These are phyloP conservation scores for Osmanthus fragrans DNA, from an alignment of 257 asterid genomes.

Conservation along the genomic window DNA sequence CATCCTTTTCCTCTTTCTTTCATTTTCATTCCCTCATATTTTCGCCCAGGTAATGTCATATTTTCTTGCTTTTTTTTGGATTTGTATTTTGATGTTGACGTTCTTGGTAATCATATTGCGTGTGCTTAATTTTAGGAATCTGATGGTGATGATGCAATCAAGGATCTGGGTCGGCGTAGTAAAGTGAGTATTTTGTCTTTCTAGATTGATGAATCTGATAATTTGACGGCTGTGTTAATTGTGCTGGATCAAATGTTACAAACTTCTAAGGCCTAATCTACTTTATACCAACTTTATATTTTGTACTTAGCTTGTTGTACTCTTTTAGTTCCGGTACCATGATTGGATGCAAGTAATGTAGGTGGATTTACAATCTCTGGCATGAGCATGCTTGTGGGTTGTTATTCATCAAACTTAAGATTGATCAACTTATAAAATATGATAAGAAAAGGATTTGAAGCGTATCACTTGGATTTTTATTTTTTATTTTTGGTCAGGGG, in stretches of 20 bases:
- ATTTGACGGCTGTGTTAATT: background rate
- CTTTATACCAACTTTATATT: background rate
- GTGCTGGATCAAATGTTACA: background rate
- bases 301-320: background rate
- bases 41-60: conserved; percentile 33
- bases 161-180: conserved; percentile 73
- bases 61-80: background rate
- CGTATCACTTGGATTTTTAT: background rate
- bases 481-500: background rate
- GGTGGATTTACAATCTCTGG: background rate
- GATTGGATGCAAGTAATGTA: background rate
- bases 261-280: background rate
- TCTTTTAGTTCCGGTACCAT: background rate
- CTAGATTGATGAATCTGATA: background rate
- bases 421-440: background rate
- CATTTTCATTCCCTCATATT: conserved; percentile 18
- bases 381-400: background rate
- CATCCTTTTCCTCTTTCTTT: conserved; percentile 21
- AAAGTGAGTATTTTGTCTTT: conserved; percentile 46
- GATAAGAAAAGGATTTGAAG: background rate
- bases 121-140: conserved; percentile 37
- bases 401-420: background rate
- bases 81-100: conserved; percentile 18
- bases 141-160: conserved; percentile 38
- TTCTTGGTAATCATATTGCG: background rate